Evolutionary conservation across 1,284 basidiomycete genomes (phyloP).

Genomic region (Singerocomus inundabilis): DNA sequence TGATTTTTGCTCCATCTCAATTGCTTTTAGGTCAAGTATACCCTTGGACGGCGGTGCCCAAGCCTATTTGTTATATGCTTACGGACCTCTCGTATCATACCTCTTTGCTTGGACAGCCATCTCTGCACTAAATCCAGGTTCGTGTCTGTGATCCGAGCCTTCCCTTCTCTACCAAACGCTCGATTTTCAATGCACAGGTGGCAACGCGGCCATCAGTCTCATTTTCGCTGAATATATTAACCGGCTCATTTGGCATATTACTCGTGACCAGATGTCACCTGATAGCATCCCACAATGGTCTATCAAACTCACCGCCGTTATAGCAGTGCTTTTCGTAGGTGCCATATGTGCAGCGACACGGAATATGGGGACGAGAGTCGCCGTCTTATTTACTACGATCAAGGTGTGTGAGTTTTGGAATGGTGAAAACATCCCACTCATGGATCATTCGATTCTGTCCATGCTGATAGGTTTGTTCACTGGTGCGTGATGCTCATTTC

Average conservation of each 20-base stretch:
- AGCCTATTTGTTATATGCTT: constrained; percentile 87
- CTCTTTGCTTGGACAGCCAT: constrained; percentile 91
- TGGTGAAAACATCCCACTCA: constrained; percentile 8
- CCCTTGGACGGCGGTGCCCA: constrained; percentile 90
- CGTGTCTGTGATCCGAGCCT: constrained; percentile 2
- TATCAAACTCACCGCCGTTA: constrained; percentile 84
- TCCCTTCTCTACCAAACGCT: not conserved
- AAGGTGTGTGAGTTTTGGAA: constrained; percentile 54
- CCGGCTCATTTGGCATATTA: constrained; percentile 68
- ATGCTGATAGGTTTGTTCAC: constrained; percentile 48
- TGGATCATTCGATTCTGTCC: not conserved
- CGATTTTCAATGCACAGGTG: constrained; percentile 39
- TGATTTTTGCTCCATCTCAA: not conserved
- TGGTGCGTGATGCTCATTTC: constrained; percentile 40
- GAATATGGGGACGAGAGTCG: constrained; percentile 77
- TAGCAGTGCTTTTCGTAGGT: constrained; percentile 73
- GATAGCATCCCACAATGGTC: constrained; percentile 88
- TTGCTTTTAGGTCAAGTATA: constrained; percentile 43
- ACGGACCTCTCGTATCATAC: constrained; percentile 83
- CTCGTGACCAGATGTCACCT: constrained; percentile 60
- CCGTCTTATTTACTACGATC: constrained; percentile 83
- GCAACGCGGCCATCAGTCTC: constrained; percentile 68
- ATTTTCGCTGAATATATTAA: constrained; percentile 89
- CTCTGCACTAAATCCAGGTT: constrained; percentile 81
- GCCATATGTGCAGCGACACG: constrained; percentile 77